These are phyloP conservation scores for Cyclospora cayetanensis DNA, from an alignment of 169 alveolate species.

Conservation along the genomic window DNA sequence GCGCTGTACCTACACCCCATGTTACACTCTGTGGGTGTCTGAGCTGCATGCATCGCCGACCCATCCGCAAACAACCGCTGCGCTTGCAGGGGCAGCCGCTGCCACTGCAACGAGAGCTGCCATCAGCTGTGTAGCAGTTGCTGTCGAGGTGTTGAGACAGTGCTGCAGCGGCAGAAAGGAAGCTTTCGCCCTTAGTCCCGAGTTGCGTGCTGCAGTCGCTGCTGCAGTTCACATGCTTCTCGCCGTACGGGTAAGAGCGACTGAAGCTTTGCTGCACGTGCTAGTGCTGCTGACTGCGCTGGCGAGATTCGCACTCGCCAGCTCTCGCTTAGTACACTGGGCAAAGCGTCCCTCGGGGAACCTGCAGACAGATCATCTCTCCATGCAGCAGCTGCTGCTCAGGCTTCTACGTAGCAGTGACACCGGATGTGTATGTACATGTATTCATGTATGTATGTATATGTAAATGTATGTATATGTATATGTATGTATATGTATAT, in stretches of 20 bases:
- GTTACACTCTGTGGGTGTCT: not conserved
- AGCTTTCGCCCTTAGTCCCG: not conserved
- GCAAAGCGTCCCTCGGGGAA: not conserved
- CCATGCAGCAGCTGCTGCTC: not conserved
- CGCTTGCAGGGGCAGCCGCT: not conserved
- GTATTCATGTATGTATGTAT: no score
- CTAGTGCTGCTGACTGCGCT: not conserved
- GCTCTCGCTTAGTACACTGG: not conserved
- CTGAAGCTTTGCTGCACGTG: not conserved
- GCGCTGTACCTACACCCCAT: constrained; percentile 47
- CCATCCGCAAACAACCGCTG: not conserved
- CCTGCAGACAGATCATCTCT: not conserved
- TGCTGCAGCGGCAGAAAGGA: constrained; percentile 38
- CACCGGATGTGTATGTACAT: no score
- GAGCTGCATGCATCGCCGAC: not conserved
- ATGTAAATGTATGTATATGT: no score
- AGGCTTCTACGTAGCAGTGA: no score
- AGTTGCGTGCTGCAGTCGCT: constrained; percentile 4
- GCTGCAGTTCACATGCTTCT: not conserved
- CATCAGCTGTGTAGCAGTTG: constrained; percentile 20
- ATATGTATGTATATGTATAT: no score
- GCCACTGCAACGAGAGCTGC: constrained; percentile 12
- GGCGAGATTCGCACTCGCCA: not conserved
- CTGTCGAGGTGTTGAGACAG: constrained; percentile 1
- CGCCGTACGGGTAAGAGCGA: not conserved